Evolutionary conservation across 768 basidiomycete species (phyloP).

Genomic region (Gymnopilus dilepis): DNA sequence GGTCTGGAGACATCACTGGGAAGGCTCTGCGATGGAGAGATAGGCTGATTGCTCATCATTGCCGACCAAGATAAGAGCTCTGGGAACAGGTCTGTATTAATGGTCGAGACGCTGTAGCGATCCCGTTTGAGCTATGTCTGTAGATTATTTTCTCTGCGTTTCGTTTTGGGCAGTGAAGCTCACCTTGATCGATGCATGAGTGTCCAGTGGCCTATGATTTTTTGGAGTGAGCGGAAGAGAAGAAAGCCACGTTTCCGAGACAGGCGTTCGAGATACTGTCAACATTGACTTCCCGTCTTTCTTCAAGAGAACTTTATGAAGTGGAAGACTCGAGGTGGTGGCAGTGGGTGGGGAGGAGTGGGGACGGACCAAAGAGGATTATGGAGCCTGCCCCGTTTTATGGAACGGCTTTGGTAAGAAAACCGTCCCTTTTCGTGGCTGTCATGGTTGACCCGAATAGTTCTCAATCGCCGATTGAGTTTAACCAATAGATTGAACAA

Average conservation of each 20-base stretch:
- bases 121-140: slow-evolving; percentile 18
- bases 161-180: neutral
- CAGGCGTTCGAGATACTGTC: slow-evolving; percentile 24
- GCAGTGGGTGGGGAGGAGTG: slow-evolving; percentile 14
- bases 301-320: too few species aligned
- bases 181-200: slow-evolving; percentile 21
- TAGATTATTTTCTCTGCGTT: neutral
- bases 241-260: slow-evolving; percentile 25
- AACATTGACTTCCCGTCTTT: slow-evolving; percentile 20
- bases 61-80: slow-evolving; percentile 37
- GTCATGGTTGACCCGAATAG: slow-evolving; percentile 22
- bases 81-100: slow-evolving; percentile 35
- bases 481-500: slow-evolving; percentile 19
- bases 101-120: slow-evolving; percentile 28
- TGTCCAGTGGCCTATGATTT: slow-evolving; percentile 13
- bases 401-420: slow-evolving; percentile 22
- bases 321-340: slow-evolving; percentile 5
- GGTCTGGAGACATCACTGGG: slow-evolving; percentile 34
- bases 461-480: slow-evolving; percentile 28
- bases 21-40: slow-evolving; percentile 27
- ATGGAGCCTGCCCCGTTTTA: slow-evolving; percentile 22
- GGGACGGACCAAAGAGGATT: slow-evolving; percentile 10
- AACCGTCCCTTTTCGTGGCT: slow-evolving; percentile 28
- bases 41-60: slow-evolving; percentile 26
- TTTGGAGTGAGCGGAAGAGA: slow-evolving; percentile 9